Evolutionary conservation across 805 yeast species (phyloP).

Genomic region (Kodamaea leandrae): DNA sequence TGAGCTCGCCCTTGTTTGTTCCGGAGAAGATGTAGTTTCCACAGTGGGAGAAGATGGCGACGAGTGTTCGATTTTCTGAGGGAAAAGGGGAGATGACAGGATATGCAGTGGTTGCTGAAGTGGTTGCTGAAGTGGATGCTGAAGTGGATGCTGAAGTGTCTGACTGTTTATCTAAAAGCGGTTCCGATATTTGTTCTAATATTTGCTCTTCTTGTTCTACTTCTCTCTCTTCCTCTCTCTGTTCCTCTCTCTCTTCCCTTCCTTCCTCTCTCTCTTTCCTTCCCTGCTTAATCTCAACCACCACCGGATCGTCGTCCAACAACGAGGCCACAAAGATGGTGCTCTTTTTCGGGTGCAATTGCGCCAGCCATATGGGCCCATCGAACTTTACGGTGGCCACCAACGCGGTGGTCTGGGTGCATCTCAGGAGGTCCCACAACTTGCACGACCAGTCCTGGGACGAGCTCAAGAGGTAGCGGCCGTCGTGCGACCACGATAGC

Average conservation of each 20-base stretch:
- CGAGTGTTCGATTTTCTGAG: conserved; percentile 40
- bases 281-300: conserved; percentile 38
- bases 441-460: conserved; percentile 81
- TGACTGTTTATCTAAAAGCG: too few species aligned
- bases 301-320: conserved; percentile 58
- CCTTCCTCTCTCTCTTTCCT: neutral
- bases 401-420: conserved; percentile 29
- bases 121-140: too few species aligned
- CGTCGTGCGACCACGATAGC: conserved; percentile 70
- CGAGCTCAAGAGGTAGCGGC: conserved; percentile 64
- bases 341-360: conserved; percentile 49
- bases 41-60: conserved; percentile 48
- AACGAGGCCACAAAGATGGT: conserved; percentile 59
- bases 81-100: neutral
- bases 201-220: too few species aligned
- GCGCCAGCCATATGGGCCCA: conserved; percentile 72
- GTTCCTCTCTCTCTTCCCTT: neutral
- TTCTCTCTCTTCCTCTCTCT: neutral
- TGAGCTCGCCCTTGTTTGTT: conserved; percentile 76
- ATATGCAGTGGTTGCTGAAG: too few species aligned
- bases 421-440: conserved; percentile 67
- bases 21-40: conserved; percentile 67
- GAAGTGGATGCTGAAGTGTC: too few species aligned
- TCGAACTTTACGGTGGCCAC: conserved; percentile 51
- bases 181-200: too few species aligned